Percentiles rank a stretch among this genome's conserved stretches.
These are phyloP conservation scores for Colletotrichum cordylinicola DNA, from an alignment of 2,329 filamentous ascomycete genomes.

Conservation along the genomic window DNA sequence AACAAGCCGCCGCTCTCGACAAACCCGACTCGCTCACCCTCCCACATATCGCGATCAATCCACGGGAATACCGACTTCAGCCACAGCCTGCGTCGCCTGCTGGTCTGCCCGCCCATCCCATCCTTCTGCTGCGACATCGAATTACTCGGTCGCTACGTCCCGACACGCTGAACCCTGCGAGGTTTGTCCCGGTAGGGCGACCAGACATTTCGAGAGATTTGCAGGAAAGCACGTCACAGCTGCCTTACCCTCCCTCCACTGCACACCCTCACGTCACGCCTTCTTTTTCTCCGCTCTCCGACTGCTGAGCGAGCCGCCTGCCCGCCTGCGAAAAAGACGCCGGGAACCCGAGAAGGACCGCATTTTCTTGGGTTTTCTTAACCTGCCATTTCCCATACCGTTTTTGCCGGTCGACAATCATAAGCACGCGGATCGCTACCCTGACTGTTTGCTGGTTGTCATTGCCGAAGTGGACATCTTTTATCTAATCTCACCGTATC, in stretches of 20 bases:
- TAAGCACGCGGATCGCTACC: neutral
- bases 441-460: neutral
- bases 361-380: neutral
- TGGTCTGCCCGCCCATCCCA: neutral
- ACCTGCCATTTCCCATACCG: neutral
- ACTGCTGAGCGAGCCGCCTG: neutral
- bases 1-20: neutral
- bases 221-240: constrained; percentile 18
- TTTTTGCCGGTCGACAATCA: neutral
- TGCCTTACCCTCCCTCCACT: neutral
- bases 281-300: neutral
- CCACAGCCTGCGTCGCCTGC: neutral
- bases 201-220: constrained; percentile 16
- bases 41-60: neutral
- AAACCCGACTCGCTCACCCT: constrained; percentile 4
- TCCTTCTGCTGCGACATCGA: neutral
- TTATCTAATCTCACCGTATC: constrained; percentile 5
- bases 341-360: neutral
- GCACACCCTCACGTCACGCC: neutral
- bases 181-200: constrained; percentile 7
- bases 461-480: neutral
- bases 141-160: constrained; percentile 14
- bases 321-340: neutral
- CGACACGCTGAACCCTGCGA: constrained; percentile 5
- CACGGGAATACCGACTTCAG: neutral